Conservation (phyloP, 1,284 basidiomycete genomes). For the Dichomitus squalens region DNA sequence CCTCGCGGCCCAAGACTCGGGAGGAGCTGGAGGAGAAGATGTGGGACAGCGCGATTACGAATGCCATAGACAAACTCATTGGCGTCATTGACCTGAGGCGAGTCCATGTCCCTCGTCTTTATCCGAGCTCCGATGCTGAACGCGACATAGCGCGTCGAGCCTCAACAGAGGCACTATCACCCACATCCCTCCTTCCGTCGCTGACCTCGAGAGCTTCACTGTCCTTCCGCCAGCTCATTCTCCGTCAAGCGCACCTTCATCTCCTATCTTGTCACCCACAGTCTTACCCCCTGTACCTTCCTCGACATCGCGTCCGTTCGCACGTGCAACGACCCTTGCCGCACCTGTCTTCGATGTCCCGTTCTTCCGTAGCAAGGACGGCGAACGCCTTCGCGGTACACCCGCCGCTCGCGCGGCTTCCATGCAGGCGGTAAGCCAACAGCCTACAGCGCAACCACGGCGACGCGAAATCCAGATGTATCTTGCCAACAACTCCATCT, state of each 20-base stretch:
- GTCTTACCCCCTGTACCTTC: neutral
- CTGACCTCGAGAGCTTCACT: constrained; percentile 44
- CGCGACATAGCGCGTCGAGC: neutral
- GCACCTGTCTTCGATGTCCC: constrained; percentile 16
- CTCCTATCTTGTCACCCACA: constrained; percentile 13
- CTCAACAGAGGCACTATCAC: constrained; percentile 34
- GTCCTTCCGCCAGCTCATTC: constrained; percentile 32
- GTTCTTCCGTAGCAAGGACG: constrained; percentile 15
- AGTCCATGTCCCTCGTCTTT: neutral
- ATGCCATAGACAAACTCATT: constrained; percentile 25
- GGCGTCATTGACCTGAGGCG: constrained; percentile 27
- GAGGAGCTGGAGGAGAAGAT: constrained; percentile 17
- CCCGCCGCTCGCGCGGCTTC: constrained; percentile 21
- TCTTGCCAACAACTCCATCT: constrained; percentile 45
- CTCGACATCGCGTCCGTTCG: constrained; percentile 9
- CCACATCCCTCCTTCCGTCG: constrained; percentile 43
- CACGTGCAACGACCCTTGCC: constrained; percentile 16
- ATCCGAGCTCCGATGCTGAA: neutral
- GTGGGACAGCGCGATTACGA: constrained; percentile 25
- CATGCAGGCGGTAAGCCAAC: constrained; percentile 7
- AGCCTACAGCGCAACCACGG: neutral
- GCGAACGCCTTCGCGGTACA: constrained; percentile 12
- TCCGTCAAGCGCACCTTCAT: constrained; percentile 13
- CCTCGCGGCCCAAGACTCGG: neutral
- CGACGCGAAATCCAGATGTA: constrained; percentile 21